Base-by-base conservation (phyloP, 345 rosid genomes). In the Abelmoschus esculentus region DNA sequence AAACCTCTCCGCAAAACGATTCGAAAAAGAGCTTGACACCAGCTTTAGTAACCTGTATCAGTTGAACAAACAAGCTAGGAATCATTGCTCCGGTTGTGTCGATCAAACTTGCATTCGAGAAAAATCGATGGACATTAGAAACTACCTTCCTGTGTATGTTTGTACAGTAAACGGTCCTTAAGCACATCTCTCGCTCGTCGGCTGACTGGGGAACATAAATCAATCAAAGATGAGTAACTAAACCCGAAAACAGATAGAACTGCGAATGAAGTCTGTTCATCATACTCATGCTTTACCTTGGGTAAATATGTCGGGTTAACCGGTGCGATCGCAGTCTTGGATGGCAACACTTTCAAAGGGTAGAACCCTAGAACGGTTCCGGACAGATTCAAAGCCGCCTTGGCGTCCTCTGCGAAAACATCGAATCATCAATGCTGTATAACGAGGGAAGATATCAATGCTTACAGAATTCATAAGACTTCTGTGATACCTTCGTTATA, bases 301-400 rank as follows among this genome's bases (percentile, higher is more conserved):
- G 99, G 99, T 80, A 96, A 82, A 74, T 87, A 90, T 17, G 98
- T 90, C 9, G 99, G 98, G 81, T 96, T 96, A 75, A 96, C 98
- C 32, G 99, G 99, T 26, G 99, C 99, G 72, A 96, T 96, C 14
- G 99, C 99, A 19, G 99, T 96, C 86, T 89, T 96, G 34, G 99
- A 96, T 75, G 99, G 98, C 83, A 90, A 83, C 78, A 96, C 97
- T 76, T 81, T 86, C 54, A 96, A 85, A 36, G 99, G 99, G 78
- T 92, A 92, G 80, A 70, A 92, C 26, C 99, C 96, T 14, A 96
- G 96, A 74, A 96, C 78, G 12, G 95, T 96, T 36, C 99, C 99
- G 0, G 96, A 81, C 88, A 96, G 81, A 77, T 59, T 84, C 83
- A 96, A 77, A 75, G 99, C 98, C 82, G 86, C 79, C 83, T 79